Base-by-base conservation (phyloP, 1,284 basidiomycete genomes). In the Taiwanofungus camphoratus region DNA sequence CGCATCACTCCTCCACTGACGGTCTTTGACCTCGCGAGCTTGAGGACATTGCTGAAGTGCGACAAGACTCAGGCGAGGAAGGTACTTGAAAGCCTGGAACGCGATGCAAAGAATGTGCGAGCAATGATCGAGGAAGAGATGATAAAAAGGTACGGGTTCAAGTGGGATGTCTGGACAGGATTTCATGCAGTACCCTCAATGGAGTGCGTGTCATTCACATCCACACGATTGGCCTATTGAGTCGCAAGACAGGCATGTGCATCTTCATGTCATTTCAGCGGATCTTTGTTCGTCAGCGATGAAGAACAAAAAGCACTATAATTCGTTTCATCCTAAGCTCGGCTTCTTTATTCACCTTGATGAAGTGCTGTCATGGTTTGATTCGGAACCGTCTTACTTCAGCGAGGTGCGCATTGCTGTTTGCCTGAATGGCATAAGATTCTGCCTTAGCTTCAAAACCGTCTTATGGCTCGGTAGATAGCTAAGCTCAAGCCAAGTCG, bases 251-350 rank as follows among this genome's bases (percentile, higher is more conserved):
- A 93, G 91, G 49, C 91, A 94, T 59, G 49, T 93, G 1, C 92
- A 95, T 57, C 64, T 93, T 5, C 93, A 97, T 59, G 79, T 97
- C 46, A 70, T 97, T 21, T 95, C 92, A 1, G 72, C 76, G 16
- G 94, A 99, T 59, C 66, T 96, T 15, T 73, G 79, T 39, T 85
- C 87, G 0, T 71, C 77, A 2, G 66, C 69, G 27, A 66, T 98
- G 66, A 98, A 95, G 65, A 78, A 76, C 49, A 97, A 96, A 72
- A 93, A 89, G 57, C 93, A 98, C 56, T 92, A 92, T 68, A 92
- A 95, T 60, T 92, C 91, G 2, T 99, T 98, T 67, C 82, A 89
- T 54, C 95, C 94, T 0, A 76, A 76, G 22, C 69, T 78, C 11
- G 93, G 91, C 0, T 97, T 93, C 67, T 97, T 96, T 62, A 57